Conservation (phyloP, 2,329 filamentous ascomycete species). For the Chaetomiaceae sp. region DNA sequence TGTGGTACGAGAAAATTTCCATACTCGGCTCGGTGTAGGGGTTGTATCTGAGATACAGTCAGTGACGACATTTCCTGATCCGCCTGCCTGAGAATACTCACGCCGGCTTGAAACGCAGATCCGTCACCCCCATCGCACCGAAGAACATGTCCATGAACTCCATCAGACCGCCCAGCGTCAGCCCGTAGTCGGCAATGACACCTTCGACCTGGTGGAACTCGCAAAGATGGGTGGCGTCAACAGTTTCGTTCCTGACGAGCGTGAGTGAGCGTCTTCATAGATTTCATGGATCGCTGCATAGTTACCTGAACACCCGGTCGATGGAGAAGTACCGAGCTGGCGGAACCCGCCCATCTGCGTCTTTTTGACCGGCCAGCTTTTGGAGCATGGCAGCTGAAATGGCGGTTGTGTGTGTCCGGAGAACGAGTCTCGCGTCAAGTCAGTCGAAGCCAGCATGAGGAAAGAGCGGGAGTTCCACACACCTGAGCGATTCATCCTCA, state of each 20-base stretch:
- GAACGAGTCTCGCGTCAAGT: constrained; percentile 54
- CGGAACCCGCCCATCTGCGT: constrained; percentile 61
- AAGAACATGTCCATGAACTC: constrained; percentile 95
- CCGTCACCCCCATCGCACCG: constrained; percentile 82
- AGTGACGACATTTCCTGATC: background rate
- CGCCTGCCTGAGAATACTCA: constrained; percentile 56
- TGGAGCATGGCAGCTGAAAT: constrained; percentile 88
- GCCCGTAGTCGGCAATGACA: constrained; percentile 92
- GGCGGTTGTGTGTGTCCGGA: constrained; percentile 94
- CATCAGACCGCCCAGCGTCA: constrained; percentile 77
- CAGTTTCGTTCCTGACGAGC: constrained; percentile 69
- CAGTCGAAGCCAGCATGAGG: background rate
- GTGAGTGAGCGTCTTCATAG: background rate
- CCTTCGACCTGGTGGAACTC: constrained; percentile 99
- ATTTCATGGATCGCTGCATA: background rate
- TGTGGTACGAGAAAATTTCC: constrained; percentile 97
- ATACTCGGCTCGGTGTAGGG: constrained; percentile 93
- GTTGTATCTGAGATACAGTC: constrained; percentile 55
- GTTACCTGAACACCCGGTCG: constrained; percentile 77
- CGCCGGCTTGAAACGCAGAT: constrained; percentile 91
- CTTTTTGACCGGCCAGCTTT: constrained; percentile 76
- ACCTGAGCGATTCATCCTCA: constrained; percentile 73
- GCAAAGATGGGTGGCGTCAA: constrained; percentile 92
- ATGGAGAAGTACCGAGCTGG: constrained; percentile 96
- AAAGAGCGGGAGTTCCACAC: background rate